Percentiles rank a stretch among this genome's conserved stretches.
Conservation (phyloP, 108 stramenopile genomes). For the Skeletonema menzelii region DNA sequence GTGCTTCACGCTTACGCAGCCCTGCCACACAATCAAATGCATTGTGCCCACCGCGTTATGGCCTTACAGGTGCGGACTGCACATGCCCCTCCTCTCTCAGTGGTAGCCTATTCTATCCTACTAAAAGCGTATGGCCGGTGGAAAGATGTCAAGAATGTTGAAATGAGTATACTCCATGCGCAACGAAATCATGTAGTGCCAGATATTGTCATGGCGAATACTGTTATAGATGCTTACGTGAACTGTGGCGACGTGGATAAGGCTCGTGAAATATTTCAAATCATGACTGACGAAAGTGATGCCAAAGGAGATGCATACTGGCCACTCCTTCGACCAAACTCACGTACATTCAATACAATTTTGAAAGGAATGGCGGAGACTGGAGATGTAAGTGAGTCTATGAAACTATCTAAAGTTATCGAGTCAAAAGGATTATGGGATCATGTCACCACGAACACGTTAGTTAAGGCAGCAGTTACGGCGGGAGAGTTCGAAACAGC, state of each 20-base stretch:
- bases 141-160: constrained; percentile 62
- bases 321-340: constrained; percentile 56
- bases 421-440: constrained; percentile 59
- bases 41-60: constrained; percentile 71
- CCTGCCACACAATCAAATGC: constrained; percentile 48
- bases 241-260: constrained; percentile 64
- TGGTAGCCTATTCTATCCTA: constrained; percentile 77
- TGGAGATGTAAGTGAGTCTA: constrained; percentile 47
- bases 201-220: constrained; percentile 71
- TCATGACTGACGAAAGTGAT: constrained; percentile 33
- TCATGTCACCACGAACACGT: constrained; percentile 79
- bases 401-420: constrained; percentile 55
- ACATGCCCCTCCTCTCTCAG: constrained; percentile 65
- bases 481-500: constrained; percentile 66
- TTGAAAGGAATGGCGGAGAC: constrained; percentile 73
- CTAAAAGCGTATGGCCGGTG: constrained; percentile 73
- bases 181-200: constrained; percentile 50
- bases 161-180: constrained; percentile 57
- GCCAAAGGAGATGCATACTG: constrained; percentile 13
- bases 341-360: constrained; percentile 75
- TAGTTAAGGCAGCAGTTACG: constrained; percentile 71
- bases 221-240: constrained; percentile 78
- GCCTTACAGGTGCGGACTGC: constrained; percentile 69
- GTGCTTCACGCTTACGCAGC: constrained; percentile 66
- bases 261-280: constrained; percentile 54